Percentiles rank a stretch among this genome's conserved stretches.
These are phyloP conservation scores for Termitomyces sp. DNA, from an alignment of 768 basidiomycete genomes.

Conservation along the genomic window DNA sequence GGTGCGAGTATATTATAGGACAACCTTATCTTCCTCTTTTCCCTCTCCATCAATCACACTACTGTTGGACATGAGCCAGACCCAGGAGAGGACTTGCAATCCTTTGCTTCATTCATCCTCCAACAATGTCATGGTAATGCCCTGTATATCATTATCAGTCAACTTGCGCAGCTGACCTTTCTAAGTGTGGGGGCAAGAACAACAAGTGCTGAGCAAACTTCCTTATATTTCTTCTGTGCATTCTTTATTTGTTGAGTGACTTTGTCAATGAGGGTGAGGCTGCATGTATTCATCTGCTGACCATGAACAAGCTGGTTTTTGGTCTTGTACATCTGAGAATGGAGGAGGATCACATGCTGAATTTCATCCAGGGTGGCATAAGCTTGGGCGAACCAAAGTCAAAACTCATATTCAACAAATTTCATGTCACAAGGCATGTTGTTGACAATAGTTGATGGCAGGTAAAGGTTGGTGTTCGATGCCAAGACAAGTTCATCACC, in stretches of 20 bases:
- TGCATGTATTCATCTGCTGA: conserved; percentile 24
- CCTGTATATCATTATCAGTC: neutral
- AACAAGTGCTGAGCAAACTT: neutral
- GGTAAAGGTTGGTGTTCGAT: no score
- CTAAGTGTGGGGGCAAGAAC: neutral
- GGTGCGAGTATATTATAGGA: neutral
- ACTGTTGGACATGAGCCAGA: neutral
- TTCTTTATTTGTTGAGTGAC: neutral
- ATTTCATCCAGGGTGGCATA: no score
- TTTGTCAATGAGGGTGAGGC: conserved; percentile 15
- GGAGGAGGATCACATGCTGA: conserved; percentile 26
- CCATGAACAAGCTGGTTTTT: conserved; percentile 28
- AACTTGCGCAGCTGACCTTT: neutral
- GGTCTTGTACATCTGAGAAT: conserved; percentile 27
- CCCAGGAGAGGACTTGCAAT: neutral
- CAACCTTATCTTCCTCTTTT: conserved; percentile 1
- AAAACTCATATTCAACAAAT: no score
- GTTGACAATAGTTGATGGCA: no score
- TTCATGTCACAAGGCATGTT: no score
- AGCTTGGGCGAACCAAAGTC: no score
- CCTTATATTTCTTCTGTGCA: neutral
- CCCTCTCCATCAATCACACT: conserved; percentile 1
- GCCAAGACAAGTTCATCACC: no score
- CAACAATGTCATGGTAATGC: neutral
- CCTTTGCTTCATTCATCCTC: conserved; percentile 1